These are phyloP conservation scores for Prosopis cineraria DNA, from an alignment of 306 rosid species.

Conservation along the genomic window DNA sequence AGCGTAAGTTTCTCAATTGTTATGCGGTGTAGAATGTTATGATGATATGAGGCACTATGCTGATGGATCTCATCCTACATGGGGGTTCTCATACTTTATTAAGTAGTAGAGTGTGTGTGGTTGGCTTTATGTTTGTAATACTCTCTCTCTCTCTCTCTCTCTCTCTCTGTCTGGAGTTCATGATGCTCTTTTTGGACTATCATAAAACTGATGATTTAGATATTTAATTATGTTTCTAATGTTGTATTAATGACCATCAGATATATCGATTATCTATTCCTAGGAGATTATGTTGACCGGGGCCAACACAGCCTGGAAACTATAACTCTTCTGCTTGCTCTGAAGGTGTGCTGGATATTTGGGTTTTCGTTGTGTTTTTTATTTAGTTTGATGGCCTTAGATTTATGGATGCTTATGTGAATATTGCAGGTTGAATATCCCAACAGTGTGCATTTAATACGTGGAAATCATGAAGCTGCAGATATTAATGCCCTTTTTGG, in stretches of 20 bases:
- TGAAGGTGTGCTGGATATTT: constrained; percentile 67
- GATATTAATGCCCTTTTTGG: constrained; percentile 99
- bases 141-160: background rate
- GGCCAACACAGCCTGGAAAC: constrained; percentile 99
- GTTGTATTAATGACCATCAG: constrained; percentile 64
- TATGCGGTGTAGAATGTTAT: background rate
- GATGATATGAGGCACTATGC: background rate
- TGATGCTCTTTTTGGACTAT: constrained; percentile 5
- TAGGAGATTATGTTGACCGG: constrained; percentile 99
- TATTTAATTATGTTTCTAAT: constrained; percentile 45
- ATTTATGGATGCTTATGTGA: constrained; percentile 17
- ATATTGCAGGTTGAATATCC: constrained; percentile 87
- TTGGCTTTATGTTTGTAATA: background rate
- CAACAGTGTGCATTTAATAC: constrained; percentile 86
- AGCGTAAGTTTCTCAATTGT: constrained; percentile 67
- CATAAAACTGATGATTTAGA: constrained; percentile 21
- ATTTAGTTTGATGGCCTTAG: constrained; percentile 28
- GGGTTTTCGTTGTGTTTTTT: constrained; percentile 19
- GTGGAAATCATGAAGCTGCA: constrained; percentile 99
- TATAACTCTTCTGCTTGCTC: constrained; percentile 85
- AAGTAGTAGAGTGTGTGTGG: background rate
- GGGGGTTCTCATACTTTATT: background rate
- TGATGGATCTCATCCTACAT: background rate
- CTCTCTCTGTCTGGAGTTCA: background rate
- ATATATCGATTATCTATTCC: constrained; percentile 98